These are phyloP conservation scores for Cladosporium sp. DNA, from an alignment of 2,329 filamentous ascomycete species.

Conservation along the genomic window DNA sequence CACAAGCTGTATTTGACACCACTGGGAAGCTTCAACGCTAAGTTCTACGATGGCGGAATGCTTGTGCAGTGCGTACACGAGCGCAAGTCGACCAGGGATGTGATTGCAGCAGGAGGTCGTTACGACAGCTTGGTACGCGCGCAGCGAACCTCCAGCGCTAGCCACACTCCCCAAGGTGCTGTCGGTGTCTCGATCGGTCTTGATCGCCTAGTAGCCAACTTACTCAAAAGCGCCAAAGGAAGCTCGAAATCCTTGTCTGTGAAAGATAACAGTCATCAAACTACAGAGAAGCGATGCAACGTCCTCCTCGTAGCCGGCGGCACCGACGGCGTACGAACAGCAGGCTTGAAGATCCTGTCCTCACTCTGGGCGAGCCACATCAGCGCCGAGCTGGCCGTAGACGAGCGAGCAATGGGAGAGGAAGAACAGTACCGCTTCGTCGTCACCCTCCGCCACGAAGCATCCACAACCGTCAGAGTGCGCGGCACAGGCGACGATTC, in stretches of 20 bases:
- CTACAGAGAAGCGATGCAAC: conserved; percentile 56
- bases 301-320: conserved; percentile 89
- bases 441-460: conserved; percentile 76
- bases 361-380: conserved; percentile 80
- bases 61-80: conserved; percentile 91
- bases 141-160: conserved; percentile 65
- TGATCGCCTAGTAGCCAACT: conserved; percentile 69
- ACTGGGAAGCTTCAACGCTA: conserved; percentile 83
- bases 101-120: conserved; percentile 88
- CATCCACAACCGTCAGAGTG: conserved; percentile 50
- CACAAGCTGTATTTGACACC: conserved; percentile 82
- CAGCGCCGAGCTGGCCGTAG: conserved; percentile 80
- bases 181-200: conserved; percentile 91
- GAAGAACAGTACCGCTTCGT: conserved; percentile 65
- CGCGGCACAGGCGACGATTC: conserved; percentile 48
- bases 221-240: conserved; percentile 37
- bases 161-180: conserved; percentile 46
- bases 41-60: conserved; percentile 80
- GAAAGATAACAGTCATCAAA: conserved; percentile 16
- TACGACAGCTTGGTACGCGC: conserved; percentile 89
- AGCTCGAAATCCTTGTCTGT: conserved; percentile 19
- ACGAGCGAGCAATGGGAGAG: conserved; percentile 35
- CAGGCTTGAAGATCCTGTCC: conserved; percentile 72
- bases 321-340: conserved; percentile 66
- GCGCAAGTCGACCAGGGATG: conserved; percentile 69